phyloP scores from a whole-genome alignment of 129 eudicot genomes.

The Tagetes patula region DNA sequence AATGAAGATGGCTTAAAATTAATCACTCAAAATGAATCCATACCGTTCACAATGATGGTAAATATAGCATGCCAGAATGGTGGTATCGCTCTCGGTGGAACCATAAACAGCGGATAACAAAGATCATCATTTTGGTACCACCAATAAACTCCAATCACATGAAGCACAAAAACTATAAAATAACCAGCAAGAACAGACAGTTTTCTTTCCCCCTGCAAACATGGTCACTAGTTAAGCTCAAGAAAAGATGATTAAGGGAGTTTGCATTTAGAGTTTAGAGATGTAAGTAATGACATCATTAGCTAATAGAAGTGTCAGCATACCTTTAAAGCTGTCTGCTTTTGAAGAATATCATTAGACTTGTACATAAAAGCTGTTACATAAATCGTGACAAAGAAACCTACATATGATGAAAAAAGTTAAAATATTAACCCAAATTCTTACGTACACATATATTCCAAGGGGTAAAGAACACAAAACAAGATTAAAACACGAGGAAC shows the following conservation, averaged over 20 bases:
- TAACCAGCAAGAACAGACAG: conserved; percentile 62
- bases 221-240: conserved; percentile 1
- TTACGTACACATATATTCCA: background rate
- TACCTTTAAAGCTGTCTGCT: conserved; percentile 79
- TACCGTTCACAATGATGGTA: conserved; percentile 43
- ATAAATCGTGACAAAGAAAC: conserved; percentile 71
- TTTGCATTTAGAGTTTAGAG: background rate
- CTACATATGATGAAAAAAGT: conserved; percentile 38
- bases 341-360: conserved; percentile 79
- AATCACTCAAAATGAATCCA: conserved; percentile 1
- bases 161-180: conserved; percentile 54
- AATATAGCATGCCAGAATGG: conserved; percentile 46
- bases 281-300: background rate
- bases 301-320: conserved; percentile 5
- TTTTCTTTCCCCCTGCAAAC: conserved; percentile 77
- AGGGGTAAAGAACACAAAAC: background rate
- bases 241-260: background rate
- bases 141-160: conserved; percentile 44
- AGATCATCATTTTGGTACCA: conserved; percentile 45
- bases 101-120: conserved; percentile 40
- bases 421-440: conserved; percentile 11
- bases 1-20: too few relatives aligned
- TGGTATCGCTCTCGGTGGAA: conserved; percentile 42
- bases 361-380: conserved; percentile 74
- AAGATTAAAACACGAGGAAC: background rate